Conservation (phyloP, 2,329 filamentous ascomycete species). For the Iodosphaeria phyllophila region DNA sequence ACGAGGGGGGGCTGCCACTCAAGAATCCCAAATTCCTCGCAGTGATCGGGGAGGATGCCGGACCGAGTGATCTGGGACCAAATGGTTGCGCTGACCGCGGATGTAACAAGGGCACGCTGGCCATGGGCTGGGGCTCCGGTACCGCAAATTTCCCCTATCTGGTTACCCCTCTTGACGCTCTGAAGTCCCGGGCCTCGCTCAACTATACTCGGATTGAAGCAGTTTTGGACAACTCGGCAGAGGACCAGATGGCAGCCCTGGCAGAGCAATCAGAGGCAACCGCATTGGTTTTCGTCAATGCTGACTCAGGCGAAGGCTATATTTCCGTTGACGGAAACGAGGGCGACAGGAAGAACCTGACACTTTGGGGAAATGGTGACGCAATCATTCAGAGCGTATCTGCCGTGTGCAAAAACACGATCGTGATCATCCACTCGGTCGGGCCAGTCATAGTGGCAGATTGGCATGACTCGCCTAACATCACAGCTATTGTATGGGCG, state of each 20-base stretch:
- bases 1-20: constrained; percentile 57
- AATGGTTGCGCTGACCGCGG: constrained; percentile 60
- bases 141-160: constrained; percentile 59
- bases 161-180: constrained; percentile 52
- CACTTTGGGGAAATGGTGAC: constrained; percentile 72
- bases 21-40: constrained; percentile 57
- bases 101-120: constrained; percentile 41
- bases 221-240: constrained; percentile 44
- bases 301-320: constrained; percentile 72
- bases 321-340: constrained; percentile 66
- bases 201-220: constrained; percentile 45
- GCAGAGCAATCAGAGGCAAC: constrained; percentile 44
- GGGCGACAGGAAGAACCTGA: constrained; percentile 85
- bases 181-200: constrained; percentile 40
- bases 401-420: constrained; percentile 64
- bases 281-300: constrained; percentile 78
- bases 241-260: constrained; percentile 41
- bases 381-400: constrained; percentile 66
- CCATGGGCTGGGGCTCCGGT: constrained; percentile 67
- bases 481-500: constrained; percentile 71
- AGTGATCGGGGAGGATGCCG: constrained; percentile 70
- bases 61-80: constrained; percentile 52
- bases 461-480: constrained; percentile 57
- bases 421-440: constrained; percentile 76
- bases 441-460: constrained; percentile 63